These are phyloP conservation scores for Xylaria bambusicola DNA, from an alignment of 495 filamentous ascomycete genomes.

Conservation along the genomic window DNA sequence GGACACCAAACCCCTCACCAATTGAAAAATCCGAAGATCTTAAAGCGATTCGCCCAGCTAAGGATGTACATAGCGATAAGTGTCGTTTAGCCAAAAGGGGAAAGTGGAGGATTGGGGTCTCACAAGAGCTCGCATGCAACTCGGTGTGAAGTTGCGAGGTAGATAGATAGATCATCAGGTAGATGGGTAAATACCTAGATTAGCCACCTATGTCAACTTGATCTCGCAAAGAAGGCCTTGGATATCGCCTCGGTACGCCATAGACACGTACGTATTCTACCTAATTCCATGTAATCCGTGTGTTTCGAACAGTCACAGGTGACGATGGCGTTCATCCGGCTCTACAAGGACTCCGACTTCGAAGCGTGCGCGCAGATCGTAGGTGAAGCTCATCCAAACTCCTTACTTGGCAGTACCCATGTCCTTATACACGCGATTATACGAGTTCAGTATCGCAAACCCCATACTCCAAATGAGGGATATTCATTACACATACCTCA, in stretches of 20 bases:
- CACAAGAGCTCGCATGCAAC: background rate
- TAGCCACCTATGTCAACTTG: background rate
- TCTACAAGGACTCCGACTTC: conserved; percentile 32
- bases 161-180: no score
- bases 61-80: background rate
- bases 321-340: conserved; percentile 41
- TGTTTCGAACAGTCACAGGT: background rate
- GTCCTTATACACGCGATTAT: no score
- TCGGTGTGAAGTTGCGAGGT: no score
- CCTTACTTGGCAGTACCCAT: background rate
- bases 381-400: conserved; percentile 21
- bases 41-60: background rate
- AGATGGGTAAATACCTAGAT: no score
- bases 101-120: conserved; percentile 15
- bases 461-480: no score
- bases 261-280: no score
- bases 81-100: conserved; percentile 12
- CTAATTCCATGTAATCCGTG: no score
- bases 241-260: background rate
- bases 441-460: no score
- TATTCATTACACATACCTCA: background rate
- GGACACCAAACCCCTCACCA: background rate
- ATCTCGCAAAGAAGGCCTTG: background rate
- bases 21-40: background rate
- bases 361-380: conserved; percentile 40